Conservation (phyloP, 2,329 filamentous ascomycete species). For the Exophiala dermatitidis region DNA sequence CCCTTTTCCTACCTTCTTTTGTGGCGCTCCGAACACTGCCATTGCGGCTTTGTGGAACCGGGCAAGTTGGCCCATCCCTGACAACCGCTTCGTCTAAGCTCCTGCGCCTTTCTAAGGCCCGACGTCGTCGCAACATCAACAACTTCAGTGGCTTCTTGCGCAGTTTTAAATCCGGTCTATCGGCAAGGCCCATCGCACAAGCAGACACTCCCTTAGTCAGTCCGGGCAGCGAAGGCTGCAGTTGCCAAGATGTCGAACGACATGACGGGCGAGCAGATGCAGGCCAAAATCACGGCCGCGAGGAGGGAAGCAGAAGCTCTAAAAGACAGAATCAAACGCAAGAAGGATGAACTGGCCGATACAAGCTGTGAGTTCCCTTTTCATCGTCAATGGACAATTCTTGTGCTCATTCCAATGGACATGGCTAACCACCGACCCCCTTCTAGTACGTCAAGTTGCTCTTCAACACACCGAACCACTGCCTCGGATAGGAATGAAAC, state of each 20-base stretch:
- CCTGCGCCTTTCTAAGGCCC: slow-evolving; percentile 15
- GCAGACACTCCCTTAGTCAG: slow-evolving; percentile 17
- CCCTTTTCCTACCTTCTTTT: not conserved
- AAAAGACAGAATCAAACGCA: slow-evolving; percentile 98
- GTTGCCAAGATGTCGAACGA: slow-evolving; percentile 40
- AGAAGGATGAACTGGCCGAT: slow-evolving; percentile 99
- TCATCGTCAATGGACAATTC: not conserved
- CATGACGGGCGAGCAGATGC: slow-evolving; percentile 59
- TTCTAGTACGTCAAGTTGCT: slow-evolving; percentile 79
- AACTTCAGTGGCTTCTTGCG: slow-evolving; percentile 34
- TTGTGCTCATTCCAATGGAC: not conserved
- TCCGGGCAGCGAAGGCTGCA: slow-evolving; percentile 26
- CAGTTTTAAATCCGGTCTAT: slow-evolving; percentile 10
- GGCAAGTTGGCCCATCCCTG: slow-evolving; percentile 17
- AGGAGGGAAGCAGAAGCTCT: slow-evolving; percentile 95
- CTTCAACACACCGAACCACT: slow-evolving; percentile 87
- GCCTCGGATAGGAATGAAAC: slow-evolving; percentile 93
- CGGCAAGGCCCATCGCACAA: slow-evolving; percentile 23
- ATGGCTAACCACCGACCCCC: slow-evolving; percentile 28
- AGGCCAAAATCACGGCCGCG: slow-evolving; percentile 85
- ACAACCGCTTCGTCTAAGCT: slow-evolving; percentile 19
- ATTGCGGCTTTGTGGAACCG: slow-evolving; percentile 6
- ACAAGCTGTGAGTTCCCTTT: slow-evolving; percentile 69
- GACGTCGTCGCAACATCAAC: slow-evolving; percentile 17
- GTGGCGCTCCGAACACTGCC: not conserved